Evolutionary conservation across 306 rosid species (phyloP).

Genomic region (Sesbania bispinosa): DNA sequence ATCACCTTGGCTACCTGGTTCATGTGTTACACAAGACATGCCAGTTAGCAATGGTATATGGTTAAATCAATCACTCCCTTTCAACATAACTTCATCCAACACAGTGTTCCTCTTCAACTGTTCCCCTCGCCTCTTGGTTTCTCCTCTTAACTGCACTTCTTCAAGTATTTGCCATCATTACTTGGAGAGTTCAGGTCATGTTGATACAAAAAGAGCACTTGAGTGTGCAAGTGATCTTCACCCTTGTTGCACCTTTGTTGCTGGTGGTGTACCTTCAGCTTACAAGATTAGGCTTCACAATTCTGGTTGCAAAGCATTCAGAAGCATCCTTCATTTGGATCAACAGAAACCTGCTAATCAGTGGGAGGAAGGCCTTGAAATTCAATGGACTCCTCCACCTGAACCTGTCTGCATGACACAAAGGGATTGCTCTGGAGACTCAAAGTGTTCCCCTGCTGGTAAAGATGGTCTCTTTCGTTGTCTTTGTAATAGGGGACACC

Average conservation of each 20-base stretch:
- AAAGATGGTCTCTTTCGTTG: constrained; percentile 39
- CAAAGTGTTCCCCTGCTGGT: constrained; percentile 46
- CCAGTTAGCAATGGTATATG: constrained; percentile 68
- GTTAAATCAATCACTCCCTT: constrained; percentile 91
- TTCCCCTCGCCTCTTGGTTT: constrained; percentile 80
- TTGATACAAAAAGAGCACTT: constrained; percentile 39
- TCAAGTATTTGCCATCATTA: constrained; percentile 80
- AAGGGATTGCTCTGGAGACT: constrained; percentile 53
- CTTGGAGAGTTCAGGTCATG: constrained; percentile 66
- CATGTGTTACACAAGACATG: constrained; percentile 81
- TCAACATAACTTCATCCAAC: constrained; percentile 77
- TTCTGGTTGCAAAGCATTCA: constrained; percentile 87
- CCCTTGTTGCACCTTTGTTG: constrained; percentile 83
- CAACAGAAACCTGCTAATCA: constrained; percentile 49
- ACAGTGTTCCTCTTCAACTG: constrained; percentile 79
- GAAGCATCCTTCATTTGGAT: constrained; percentile 75
- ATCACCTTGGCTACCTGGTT: constrained; percentile 66
- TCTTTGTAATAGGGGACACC: constrained; percentile 55
- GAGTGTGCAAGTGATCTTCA: constrained; percentile 59
- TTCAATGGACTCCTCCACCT: constrained; percentile 77
- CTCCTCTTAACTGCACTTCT: constrained; percentile 87
- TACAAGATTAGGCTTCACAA: constrained; percentile 83
- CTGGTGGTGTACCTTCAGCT: constrained; percentile 89
- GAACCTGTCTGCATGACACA: constrained; percentile 76
- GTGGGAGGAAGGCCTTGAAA: constrained; percentile 91